These are phyloP conservation scores for Nannochloropsis gaditana DNA, from an alignment of 108 stramenopile genomes.

Conservation along the genomic window DNA sequence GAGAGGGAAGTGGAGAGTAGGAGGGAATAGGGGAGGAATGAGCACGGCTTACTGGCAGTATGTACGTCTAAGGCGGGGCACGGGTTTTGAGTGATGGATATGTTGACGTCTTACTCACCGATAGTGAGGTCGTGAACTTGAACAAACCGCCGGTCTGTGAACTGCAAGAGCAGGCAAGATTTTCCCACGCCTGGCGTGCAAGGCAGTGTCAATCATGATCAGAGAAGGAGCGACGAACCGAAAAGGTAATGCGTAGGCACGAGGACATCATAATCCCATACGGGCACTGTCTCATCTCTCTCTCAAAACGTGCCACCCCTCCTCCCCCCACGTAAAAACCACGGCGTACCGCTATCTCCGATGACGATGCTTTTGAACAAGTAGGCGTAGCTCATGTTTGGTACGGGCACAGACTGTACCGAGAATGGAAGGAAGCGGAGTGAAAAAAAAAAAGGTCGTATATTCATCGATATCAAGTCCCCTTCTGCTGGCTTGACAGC, in stretches of 20 bases:
- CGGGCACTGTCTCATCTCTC: conserved; percentile 40
- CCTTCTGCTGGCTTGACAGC: not conserved
- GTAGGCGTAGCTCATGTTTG: conserved; percentile 50
- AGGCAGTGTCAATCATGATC: not conserved
- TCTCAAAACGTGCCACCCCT: not conserved
- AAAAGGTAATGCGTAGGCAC: not conserved
- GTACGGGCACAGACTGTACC: not conserved
- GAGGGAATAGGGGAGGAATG: not conserved
- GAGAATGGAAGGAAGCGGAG: not conserved
- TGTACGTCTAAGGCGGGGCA: too few relatives aligned
- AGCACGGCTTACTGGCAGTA: not conserved
- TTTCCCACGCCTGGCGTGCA: conserved; percentile 84
- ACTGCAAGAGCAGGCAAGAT: conserved; percentile 97
- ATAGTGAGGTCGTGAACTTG: conserved; percentile 98
- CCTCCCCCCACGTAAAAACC: not conserved
- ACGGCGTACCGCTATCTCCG: conserved; percentile 77
- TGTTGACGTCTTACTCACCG: not conserved
- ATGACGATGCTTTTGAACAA: conserved; percentile 86
- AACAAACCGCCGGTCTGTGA: conserved; percentile 99
- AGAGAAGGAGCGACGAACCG: not conserved
- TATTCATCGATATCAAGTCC: not conserved
- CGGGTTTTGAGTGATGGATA: too few relatives aligned
- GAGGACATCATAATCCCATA: conserved; percentile 8
- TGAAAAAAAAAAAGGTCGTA: not conserved
- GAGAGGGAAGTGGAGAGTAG: conserved; percentile 36